A percentile compares a stretch with the other conserved stretches of the same genome.
phyloP scores from a whole-genome alignment of 768 basidiomycete species.

The Suillus subluteus region DNA sequence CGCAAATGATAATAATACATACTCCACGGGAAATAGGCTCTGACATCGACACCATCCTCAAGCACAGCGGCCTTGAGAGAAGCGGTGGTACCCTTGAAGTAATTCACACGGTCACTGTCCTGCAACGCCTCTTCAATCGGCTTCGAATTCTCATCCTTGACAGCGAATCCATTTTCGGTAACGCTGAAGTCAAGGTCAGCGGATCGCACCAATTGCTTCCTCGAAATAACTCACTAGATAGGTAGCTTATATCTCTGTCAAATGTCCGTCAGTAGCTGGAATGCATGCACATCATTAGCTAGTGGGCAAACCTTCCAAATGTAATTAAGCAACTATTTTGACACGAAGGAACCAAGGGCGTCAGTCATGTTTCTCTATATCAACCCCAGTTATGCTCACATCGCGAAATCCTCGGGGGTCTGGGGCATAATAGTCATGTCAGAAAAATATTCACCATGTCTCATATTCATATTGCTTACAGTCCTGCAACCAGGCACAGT shows the following conservation, averaged over 20 bases:
- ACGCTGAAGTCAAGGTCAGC: conserved; percentile 42
- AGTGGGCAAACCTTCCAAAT: conserved; percentile 57
- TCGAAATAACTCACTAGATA: conserved; percentile 48
- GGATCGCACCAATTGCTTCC: background rate
- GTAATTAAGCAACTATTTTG: conserved; percentile 61
- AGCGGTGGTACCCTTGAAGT: conserved; percentile 62
- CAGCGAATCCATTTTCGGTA: conserved; percentile 77
- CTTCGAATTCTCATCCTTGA: conserved; percentile 62
- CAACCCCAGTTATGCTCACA: conserved; percentile 30
- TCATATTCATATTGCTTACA: conserved; percentile 41
- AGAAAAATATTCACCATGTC: conserved; percentile 3
- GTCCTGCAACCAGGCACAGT: conserved; percentile 69
- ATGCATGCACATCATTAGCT: background rate
- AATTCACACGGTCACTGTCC: conserved; percentile 67
- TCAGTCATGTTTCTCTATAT: conserved; percentile 2
- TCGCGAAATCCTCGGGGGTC: conserved; percentile 71
- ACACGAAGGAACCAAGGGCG: conserved; percentile 3
- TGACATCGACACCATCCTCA: conserved; percentile 65
- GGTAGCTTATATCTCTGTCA: conserved; percentile 50
- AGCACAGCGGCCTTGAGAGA: conserved; percentile 59
- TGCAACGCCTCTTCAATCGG: conserved; percentile 55
- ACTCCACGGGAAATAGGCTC: conserved; percentile 74
- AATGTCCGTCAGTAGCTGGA: conserved; percentile 9
- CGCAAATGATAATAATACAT: conserved; percentile 25
- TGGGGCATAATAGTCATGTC: conserved; percentile 22